phyloP scores from a whole-genome alignment of 78 protist genomes.

The Dictyostelium brefeldianum region DNA sequence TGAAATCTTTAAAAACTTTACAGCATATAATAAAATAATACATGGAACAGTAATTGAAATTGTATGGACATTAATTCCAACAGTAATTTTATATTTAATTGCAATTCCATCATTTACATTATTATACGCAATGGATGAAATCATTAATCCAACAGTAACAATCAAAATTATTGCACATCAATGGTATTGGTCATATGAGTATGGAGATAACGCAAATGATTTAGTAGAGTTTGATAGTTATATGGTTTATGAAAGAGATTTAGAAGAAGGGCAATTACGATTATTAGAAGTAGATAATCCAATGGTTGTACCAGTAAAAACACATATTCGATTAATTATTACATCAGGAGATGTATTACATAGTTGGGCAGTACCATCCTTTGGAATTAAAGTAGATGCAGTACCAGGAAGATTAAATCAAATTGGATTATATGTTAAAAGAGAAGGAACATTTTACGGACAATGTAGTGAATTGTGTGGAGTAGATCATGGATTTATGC shows the following conservation, averaged over 20 bases:
- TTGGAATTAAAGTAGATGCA: constrained; percentile 40
- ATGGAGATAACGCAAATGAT: background rate
- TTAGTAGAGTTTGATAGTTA: constrained; percentile 35
- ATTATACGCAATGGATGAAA: constrained; percentile 50
- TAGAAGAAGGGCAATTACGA: constrained; percentile 23
- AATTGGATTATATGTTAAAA: constrained; percentile 26
- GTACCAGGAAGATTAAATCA: constrained; percentile 47
- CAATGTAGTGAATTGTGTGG: constrained; percentile 40
- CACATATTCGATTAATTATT: constrained; percentile 21
- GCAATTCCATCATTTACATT: constrained; percentile 45
- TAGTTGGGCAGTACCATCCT: constrained; percentile 34
- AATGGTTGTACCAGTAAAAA: constrained; percentile 24
- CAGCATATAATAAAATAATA: background rate
- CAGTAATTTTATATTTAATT: constrained; percentile 24
- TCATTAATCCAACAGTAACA: constrained; percentile 18
- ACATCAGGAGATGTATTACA: constrained; percentile 46
- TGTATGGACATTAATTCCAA: constrained; percentile 31
- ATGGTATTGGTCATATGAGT: constrained; percentile 39
- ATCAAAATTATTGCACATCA: constrained; percentile 33
- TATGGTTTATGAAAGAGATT: constrained; percentile 43
- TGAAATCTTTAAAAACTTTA: background rate
- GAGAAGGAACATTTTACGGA: constrained; percentile 24
- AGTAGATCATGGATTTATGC: constrained; percentile 33
- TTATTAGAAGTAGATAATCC: constrained; percentile 22
- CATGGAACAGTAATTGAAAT: constrained; percentile 14